These are phyloP conservation scores for Termitomyces heimii DNA, from an alignment of 768 basidiomycete species.

Conservation along the genomic window DNA sequence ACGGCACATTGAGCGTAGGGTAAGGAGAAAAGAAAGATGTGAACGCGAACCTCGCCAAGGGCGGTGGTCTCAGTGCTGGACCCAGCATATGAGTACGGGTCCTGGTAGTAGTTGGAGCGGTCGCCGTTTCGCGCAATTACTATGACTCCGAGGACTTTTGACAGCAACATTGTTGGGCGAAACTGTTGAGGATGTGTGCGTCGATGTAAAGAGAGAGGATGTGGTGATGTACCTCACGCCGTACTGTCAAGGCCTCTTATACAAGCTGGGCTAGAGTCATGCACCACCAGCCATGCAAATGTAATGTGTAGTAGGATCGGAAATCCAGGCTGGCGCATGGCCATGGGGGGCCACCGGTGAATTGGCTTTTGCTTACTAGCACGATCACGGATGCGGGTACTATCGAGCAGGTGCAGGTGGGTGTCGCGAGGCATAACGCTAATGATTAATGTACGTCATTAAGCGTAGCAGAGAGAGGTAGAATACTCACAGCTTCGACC, in stretches of 20 bases:
- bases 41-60: slow-evolving; percentile 56
- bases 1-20: neutral
- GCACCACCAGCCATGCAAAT: neutral
- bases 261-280: neutral
- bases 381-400: neutral
- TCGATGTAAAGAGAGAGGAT: neutral
- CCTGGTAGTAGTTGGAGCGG: slow-evolving; percentile 62
- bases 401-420: neutral
- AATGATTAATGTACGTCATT: slow-evolving; percentile 16
- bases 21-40: neutral
- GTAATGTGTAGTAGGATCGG: neutral
- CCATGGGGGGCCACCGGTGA: neutral
- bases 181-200: neutral
- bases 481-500: neutral
- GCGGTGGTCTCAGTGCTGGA: slow-evolving; percentile 66
- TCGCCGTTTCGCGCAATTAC: slow-evolving; percentile 78
- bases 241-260: neutral
- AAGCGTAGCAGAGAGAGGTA: neutral
- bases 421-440: slow-evolving; percentile 33
- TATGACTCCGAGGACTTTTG: slow-evolving; percentile 71
- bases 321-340: neutral
- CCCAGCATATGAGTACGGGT: slow-evolving; percentile 61
- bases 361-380: neutral
- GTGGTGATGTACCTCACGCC: neutral
- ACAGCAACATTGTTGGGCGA: slow-evolving; percentile 31